Evolutionary conservation across 257 asterid genomes (phyloP), one percentile per base, ranked within the genome.

Genomic region (Salvia splendens): DNA sequence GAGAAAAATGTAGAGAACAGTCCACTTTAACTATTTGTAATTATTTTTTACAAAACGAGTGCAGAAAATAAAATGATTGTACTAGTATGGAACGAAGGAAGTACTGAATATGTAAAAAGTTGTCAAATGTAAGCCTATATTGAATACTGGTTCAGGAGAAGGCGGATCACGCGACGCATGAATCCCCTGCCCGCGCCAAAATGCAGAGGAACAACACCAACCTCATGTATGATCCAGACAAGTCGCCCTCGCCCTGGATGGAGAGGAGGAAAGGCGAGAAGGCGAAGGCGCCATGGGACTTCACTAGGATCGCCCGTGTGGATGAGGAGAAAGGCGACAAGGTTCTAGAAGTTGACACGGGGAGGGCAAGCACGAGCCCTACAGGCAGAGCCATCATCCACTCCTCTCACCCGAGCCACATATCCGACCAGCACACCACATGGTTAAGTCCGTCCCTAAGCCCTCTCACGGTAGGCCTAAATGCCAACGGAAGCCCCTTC

Each of bases 311-410:
- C 5, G 17, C 47, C 30, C 73, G 70, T 0, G 59, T 64, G 10
- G 84, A 74, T 3, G 84, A 81, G 80, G 84, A 71, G 40, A 67
- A 50, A 59, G 52, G 49, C 38, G 92, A 81, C 75, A 84, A 80
- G 76, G 81, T 83, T 67, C 82, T 87, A 0, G 85, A 86, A 59
- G 69, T 86, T 0, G 96, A 89, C 68, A 68, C 72, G 0, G 80
- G 75, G 12, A 87, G 67, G 46, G 83, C 81, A 0, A 72, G 69
- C 15, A 36, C 32, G 5, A n/a, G 55, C 14, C 76, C 79, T 77
- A 33, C 54, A 48, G 61, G 53, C 0, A 62, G 78, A 33, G 77
- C 33, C 74, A 73, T 81, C 16, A 82, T 71, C 54, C 86, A 78
- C 50, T 81, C 95, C 1, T 76, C 91, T 50, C 86, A 81, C 63